Evolutionary conservation across 2,329 filamentous ascomycete genomes (phyloP).

Genomic region (Fusarium pseudocircinatum): DNA sequence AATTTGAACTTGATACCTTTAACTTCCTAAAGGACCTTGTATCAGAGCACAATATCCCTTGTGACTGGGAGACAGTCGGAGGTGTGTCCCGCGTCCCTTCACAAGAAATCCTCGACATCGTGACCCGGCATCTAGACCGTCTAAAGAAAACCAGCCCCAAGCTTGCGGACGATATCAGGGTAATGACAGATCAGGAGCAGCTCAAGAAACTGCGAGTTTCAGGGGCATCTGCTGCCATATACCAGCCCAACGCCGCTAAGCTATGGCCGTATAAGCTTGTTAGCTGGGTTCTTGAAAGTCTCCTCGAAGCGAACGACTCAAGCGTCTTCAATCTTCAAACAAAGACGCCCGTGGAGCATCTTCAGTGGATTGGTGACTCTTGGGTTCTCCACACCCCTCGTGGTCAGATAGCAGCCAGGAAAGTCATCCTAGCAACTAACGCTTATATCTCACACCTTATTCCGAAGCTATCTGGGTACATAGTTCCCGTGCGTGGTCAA

Average conservation of each 20-base stretch:
- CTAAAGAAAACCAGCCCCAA: conserved; percentile 65
- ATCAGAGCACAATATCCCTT: conserved; percentile 66
- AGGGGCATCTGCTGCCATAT: conserved; percentile 68
- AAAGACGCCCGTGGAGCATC: conserved; percentile 69
- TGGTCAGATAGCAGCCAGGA: conserved; percentile 69
- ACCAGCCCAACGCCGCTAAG: conserved; percentile 72
- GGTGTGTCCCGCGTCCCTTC: conserved; percentile 73
- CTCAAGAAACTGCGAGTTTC: conserved; percentile 65
- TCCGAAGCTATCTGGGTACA: conserved; percentile 73
- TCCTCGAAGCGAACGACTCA: conserved; percentile 54
- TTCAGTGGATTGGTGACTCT: conserved; percentile 50
- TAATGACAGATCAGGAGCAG: conserved; percentile 51
- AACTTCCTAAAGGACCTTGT: conserved; percentile 67
- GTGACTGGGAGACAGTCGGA: conserved; percentile 72
- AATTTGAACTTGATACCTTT: conserved; percentile 79
- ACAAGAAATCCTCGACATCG: conserved; percentile 62
- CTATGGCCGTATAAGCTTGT: conserved; percentile 90
- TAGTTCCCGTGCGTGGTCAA: conserved; percentile 81
- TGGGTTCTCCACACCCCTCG: conserved; percentile 76
- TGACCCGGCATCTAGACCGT: conserved; percentile 58
- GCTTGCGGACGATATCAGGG: conserved; percentile 59
- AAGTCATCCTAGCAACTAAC: conserved; percentile 83
- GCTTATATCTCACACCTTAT: conserved; percentile 83
- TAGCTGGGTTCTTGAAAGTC: conserved; percentile 71
- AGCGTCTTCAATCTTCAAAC: conserved; percentile 77